Evolutionary conservation across 805 yeast species (phyloP).

Genomic region (Candida insectorum): DNA sequence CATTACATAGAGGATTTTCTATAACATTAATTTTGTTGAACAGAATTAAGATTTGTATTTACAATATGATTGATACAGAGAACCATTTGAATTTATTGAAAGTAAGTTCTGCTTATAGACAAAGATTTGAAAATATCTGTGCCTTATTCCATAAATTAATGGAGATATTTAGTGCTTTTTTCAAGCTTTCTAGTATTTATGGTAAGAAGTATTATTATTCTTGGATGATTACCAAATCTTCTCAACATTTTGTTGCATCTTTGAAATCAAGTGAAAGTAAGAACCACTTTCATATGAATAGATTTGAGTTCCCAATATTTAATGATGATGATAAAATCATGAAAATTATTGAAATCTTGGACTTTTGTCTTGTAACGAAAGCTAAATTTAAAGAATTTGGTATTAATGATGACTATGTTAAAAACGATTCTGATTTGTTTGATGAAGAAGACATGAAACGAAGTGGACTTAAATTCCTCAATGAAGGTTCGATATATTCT

Average conservation of each 20-base stretch:
- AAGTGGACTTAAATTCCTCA: no score
- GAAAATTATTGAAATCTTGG: conserved; percentile 4
- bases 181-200: conserved; percentile 4
- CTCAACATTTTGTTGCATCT: background rate
- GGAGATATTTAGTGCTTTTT: conserved; percentile 1
- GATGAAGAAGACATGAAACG: background rate
- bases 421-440: conserved; percentile 2
- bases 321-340: conserved; percentile 2
- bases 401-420: background rate
- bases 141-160: conserved; percentile 2
- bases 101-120: conserved; percentile 1
- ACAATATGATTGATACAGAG: background rate
- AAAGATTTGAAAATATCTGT: conserved; percentile 1
- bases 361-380: conserved; percentile 6
- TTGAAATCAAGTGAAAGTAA: conserved; percentile 2
- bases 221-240: conserved; percentile 5
- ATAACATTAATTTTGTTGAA: conserved; percentile 11
- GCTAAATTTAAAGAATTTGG: background rate
- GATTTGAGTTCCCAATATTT: conserved; percentile 4
- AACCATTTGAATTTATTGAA: conserved; percentile 1
- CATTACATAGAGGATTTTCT: conserved; percentile 25
- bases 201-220: conserved; percentile 8
- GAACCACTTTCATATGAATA: background rate
- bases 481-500: no score
- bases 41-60: conserved; percentile 14